These are phyloP conservation scores for Galeopsis tetrahit DNA, from an alignment of 257 asterid species.

Conservation along the genomic window DNA sequence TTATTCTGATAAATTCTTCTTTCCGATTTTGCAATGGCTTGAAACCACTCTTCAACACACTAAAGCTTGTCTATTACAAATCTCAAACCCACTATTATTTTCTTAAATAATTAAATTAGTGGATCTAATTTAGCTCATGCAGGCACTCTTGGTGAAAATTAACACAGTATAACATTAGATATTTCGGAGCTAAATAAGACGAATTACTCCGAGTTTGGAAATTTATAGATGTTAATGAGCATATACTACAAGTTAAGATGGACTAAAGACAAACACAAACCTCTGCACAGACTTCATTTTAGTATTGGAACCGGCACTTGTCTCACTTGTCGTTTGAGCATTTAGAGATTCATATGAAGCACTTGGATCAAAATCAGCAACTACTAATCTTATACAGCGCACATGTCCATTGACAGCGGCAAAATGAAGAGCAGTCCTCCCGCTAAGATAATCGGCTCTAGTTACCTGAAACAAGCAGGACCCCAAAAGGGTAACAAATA, in stretches of 20 bases:
- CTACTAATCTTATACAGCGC: constrained; percentile 82
- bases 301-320: constrained; percentile 50
- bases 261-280: constrained; percentile 35
- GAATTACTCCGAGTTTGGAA: constrained; percentile 19
- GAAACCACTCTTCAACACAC: neutral
- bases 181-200: neutral
- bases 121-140: too few relatives aligned
- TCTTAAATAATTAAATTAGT: too few relatives aligned
- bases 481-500: neutral
- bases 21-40: neutral
- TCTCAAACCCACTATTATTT: too few relatives aligned
- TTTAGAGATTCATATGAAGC: constrained; percentile 45
- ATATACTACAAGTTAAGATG: neutral
- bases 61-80: neutral
- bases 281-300: constrained; percentile 61
- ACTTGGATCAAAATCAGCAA: constrained; percentile 94
- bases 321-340: constrained; percentile 45
- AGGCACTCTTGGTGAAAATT: too few relatives aligned
- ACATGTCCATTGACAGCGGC: constrained; percentile 91
- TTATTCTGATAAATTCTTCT: neutral
- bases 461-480: constrained; percentile 78
- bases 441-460: constrained; percentile 95
- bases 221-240: constrained; percentile 38
- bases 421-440: constrained; percentile 96
- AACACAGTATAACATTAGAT: too few relatives aligned